Evolutionary conservation across 192 early-diverging fungal species (phyloP), one percentile per base, ranked within the genome.

Genomic region (Phlyctochytrium bullatum): DNA sequence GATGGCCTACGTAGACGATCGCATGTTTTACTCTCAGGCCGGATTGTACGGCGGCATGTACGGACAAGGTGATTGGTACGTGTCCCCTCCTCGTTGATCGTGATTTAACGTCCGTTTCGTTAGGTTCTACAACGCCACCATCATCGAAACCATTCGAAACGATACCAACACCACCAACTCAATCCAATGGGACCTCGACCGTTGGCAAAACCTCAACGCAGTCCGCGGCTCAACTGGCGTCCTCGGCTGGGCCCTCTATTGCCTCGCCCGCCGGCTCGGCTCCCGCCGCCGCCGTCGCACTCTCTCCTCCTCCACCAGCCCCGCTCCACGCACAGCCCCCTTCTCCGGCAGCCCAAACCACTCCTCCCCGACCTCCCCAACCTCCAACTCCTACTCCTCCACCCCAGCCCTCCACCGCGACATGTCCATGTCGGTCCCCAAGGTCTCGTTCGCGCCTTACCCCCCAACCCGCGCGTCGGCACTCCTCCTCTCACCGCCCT

Each of bases 31-130:
- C 63, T 71, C 69, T 1, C 69, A 71, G 32, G 6, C 31, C 3
- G 69, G 69, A 40, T 14, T 10, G 23, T 71, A 57, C 64, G 69
- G 69, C 16, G 69, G 69, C 25, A 56, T 58, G 12, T 71, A 71
- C 61, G 69, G 69, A 24, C 14, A 34, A 3, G 10, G 20, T 35
- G 36, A 65, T 29, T 71, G 69, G 69, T 71, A 34, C 10, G 29
- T 0, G 0, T 10, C 54, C 14, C 0, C 1, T 64, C 17, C 23
- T 52, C 20, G 24, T 50, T 50, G 40, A 50, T 50, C n/a, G n/a
- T 50, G n/a, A n/a, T n/a, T n/a, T n/a, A n/a, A n/a, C n/a, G n/a
- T n/a, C n/a, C n/a, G n/a, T n/a, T n/a, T n/a, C n/a, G n/a, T 14
- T 47, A 47, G 40, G 66, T 60, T 62, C 31, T 4, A 52, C 28